Percentiles rank a stretch among this genome's conserved stretches.
phyloP scores from a whole-genome alignment of 495 filamentous ascomycete genomes.

The Hapsidospora chrysogenum region DNA sequence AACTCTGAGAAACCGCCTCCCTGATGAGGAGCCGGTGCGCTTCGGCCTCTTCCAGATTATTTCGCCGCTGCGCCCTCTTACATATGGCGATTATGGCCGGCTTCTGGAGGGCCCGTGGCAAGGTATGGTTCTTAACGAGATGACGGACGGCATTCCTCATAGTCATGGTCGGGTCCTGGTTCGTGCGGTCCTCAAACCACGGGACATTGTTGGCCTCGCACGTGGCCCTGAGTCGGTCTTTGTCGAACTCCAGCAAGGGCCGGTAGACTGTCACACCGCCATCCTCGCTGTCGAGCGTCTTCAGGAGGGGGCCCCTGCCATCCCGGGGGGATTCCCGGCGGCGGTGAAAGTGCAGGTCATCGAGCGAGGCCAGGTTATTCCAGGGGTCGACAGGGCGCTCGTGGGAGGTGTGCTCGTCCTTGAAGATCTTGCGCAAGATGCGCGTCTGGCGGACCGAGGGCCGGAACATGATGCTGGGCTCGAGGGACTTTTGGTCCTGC shows the following conservation, averaged over 20 bases:
- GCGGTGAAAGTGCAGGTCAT: neutral
- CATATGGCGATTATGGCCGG: constrained; percentile 42
- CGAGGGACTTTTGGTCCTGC: constrained; percentile 14
- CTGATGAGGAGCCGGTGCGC: constrained; percentile 14
- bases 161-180: constrained; percentile 61
- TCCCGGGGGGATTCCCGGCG: constrained; percentile 13
- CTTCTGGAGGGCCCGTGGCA: constrained; percentile 56
- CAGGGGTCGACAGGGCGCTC: constrained; percentile 5
- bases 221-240: constrained; percentile 53
- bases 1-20: constrained; percentile 14
- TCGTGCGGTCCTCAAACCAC: constrained; percentile 82
- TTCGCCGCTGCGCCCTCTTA: constrained; percentile 15
- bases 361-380: constrained; percentile 2
- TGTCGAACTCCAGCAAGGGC: constrained; percentile 59
- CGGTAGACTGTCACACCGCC: constrained; percentile 58
- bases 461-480: constrained; percentile 13
- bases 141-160: constrained; percentile 64
- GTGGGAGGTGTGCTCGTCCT: constrained; percentile 4
- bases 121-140: constrained; percentile 33
- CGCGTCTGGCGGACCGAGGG: constrained; percentile 6
- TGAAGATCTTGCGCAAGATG: constrained; percentile 7
- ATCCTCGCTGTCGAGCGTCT: constrained; percentile 32
- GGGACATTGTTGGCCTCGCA: constrained; percentile 44
- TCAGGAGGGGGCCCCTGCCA: constrained; percentile 8
- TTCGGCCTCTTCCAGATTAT: constrained; percentile 15